Percentiles rank a stretch among this genome's conserved stretches.
Conservation (phyloP, 495 filamentous ascomycete species). For the Astrothelium subdiscretum region DNA sequence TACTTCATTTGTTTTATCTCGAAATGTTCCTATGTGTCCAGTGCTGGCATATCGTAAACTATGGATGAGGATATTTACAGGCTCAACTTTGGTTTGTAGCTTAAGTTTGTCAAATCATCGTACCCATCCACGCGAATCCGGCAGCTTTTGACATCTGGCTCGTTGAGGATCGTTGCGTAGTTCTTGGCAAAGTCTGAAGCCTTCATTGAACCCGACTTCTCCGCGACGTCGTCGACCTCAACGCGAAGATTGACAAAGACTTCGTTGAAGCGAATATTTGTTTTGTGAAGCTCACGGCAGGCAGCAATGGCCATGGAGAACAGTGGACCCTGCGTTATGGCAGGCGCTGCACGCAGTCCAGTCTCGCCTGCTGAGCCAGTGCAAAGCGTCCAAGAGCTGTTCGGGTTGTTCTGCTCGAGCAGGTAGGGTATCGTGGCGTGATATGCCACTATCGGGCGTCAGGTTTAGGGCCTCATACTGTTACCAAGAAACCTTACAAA, state of each 20-base stretch:
- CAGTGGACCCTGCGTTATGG: conserved; percentile 29
- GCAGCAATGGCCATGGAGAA: conserved; percentile 29
- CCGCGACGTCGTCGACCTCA: conserved; percentile 26
- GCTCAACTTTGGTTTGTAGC: neutral
- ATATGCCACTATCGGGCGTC: conserved; percentile 28
- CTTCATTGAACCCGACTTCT: conserved; percentile 15
- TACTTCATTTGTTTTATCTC: too few species aligned
- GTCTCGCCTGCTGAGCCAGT: conserved; percentile 30
- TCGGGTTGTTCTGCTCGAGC: conserved; percentile 24
- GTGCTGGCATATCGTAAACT: too few species aligned
- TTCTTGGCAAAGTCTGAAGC: conserved; percentile 19
- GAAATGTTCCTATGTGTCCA: too few species aligned
- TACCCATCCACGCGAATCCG: neutral
- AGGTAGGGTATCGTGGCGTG: conserved; percentile 30
- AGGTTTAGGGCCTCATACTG: neutral
- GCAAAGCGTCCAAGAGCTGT: conserved; percentile 30
- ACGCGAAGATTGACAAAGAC: conserved; percentile 27
- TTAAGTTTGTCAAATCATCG: neutral
- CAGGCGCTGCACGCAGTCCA: conserved; percentile 19
- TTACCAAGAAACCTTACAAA: conserved; percentile 26
- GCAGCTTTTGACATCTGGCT: neutral
- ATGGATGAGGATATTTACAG: too few species aligned
- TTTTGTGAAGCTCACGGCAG: conserved; percentile 24
- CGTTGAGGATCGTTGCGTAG: conserved; percentile 9
- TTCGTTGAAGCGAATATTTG: conserved; percentile 34